A percentile compares a stretch with the other conserved stretches of the same genome.
These are phyloP conservation scores for Cercospora zeae-maydis DNA, from an alignment of 2,329 filamentous ascomycete species.

Conservation along the genomic window DNA sequence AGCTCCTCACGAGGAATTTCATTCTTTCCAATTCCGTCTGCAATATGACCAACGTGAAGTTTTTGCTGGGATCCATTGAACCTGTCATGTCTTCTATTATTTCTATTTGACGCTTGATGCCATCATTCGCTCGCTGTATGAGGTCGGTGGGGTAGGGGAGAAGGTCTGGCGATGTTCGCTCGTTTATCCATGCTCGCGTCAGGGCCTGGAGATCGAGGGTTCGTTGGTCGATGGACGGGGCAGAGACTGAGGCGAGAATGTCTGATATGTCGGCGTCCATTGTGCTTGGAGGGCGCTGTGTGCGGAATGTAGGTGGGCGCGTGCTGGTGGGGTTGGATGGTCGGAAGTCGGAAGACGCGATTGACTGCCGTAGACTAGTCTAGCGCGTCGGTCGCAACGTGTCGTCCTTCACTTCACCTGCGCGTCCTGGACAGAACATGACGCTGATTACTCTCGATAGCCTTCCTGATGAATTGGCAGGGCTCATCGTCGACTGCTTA, in stretches of 20 bases:
- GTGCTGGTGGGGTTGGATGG: not conserved
- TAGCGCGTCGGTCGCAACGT: not conserved
- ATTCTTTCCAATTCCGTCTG: constrained; percentile 94
- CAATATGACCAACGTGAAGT: constrained; percentile 88
- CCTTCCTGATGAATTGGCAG: not conserved
- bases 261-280: constrained; percentile 47
- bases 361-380: not conserved
- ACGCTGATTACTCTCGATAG: not conserved
- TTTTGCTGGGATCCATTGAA: constrained; percentile 83
- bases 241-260: constrained; percentile 51
- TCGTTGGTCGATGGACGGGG: constrained; percentile 49
- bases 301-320: not conserved
- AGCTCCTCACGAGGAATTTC: constrained; percentile 83
- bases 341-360: not conserved
- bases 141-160: constrained; percentile 71
- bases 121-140: constrained; percentile 46
- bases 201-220: constrained; percentile 79
- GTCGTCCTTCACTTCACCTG: not conserved
- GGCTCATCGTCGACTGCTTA: not conserved
- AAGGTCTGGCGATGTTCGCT: constrained; percentile 85
- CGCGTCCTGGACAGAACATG: not conserved
- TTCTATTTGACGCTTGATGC: constrained; percentile 28
- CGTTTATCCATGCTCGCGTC: constrained; percentile 89
- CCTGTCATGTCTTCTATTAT: constrained; percentile 62
- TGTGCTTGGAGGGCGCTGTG: not conserved